Evolutionary conservation across 176 grass and related monocot species (phyloP).

Genomic region (Poa annua): DNA sequence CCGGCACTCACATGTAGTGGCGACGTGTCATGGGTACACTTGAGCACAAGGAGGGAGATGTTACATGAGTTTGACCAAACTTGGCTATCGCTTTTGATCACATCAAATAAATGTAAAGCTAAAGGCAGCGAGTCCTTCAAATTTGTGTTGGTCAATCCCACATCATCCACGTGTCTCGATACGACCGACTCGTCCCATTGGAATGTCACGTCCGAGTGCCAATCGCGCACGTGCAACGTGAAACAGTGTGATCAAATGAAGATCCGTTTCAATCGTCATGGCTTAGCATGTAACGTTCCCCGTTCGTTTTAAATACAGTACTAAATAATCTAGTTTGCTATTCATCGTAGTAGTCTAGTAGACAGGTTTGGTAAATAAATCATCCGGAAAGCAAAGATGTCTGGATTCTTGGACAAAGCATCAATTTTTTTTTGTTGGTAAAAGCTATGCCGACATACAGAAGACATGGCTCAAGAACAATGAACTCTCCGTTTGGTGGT

Average conservation of each 20-base stretch:
- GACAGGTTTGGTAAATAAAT: conserved; percentile 11
- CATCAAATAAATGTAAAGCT: background rate
- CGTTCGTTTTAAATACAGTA: no score
- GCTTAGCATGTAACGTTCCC: no score
- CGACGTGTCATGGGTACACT: background rate
- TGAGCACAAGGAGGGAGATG: background rate
- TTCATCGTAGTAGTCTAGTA: background rate
- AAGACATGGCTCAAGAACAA: background rate
- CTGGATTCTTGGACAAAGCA: background rate
- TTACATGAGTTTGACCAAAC: background rate
- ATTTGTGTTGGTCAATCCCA: background rate
- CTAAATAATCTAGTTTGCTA: no score
- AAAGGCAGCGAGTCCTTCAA: background rate
- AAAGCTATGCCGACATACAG: conserved; percentile 9
- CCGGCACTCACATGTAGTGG: no score
- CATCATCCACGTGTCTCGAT: background rate
- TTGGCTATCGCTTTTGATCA: background rate
- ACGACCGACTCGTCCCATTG: no score
- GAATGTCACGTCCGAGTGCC: no score
- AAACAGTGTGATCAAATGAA: background rate
- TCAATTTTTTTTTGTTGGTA: no score
- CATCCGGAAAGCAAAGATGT: background rate
- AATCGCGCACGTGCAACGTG: background rate
- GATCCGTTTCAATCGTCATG: background rate
- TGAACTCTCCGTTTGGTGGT: background rate